Percentiles rank a stretch among this genome's conserved stretches.
Evolutionary conservation across 495 filamentous ascomycete species (phyloP).

Genomic region (Neurospora sp.): DNA sequence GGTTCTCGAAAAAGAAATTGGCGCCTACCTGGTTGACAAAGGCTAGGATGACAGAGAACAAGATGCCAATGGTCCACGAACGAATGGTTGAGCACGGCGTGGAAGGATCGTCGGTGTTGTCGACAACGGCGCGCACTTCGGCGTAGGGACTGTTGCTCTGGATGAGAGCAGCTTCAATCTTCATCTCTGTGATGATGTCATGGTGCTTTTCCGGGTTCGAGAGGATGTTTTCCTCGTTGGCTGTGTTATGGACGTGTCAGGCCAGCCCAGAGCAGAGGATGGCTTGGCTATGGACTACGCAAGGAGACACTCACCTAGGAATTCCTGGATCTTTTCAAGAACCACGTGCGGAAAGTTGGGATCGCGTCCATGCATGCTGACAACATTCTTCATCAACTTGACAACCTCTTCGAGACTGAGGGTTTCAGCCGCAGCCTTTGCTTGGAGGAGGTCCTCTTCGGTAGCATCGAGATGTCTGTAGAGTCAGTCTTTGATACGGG

Average conservation of each 20-base stretch:
- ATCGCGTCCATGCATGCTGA: slow-evolving; percentile 20
- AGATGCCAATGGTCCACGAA: slow-evolving; percentile 28
- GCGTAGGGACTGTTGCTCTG: slow-evolving; percentile 36
- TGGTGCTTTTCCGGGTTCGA: slow-evolving; percentile 27
- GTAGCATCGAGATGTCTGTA: slow-evolving; percentile 16
- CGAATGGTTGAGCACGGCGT: slow-evolving; percentile 31
- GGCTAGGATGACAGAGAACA: slow-evolving; percentile 27
- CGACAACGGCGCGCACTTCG: slow-evolving; percentile 40
- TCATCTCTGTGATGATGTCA: slow-evolving; percentile 30
- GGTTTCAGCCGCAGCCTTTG: slow-evolving; percentile 14
- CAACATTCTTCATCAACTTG: slow-evolving; percentile 18
- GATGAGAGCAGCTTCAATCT: slow-evolving; percentile 33
- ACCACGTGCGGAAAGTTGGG: slow-evolving; percentile 21
- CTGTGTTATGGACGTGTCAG: slow-evolving; percentile 8
- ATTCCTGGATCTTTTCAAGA: slow-evolving; percentile 17
- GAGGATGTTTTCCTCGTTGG: slow-evolving; percentile 24
- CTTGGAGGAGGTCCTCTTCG: slow-evolving; percentile 20
- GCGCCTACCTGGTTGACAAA: slow-evolving; percentile 24
- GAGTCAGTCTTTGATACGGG: neutral
- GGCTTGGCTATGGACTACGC: neutral
- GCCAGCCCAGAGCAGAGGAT: neutral
- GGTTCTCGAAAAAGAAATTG: neutral
- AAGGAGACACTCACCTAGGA: slow-evolving; percentile 6
- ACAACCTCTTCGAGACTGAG: slow-evolving; percentile 17
- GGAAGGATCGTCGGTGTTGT: slow-evolving; percentile 33